These are phyloP conservation scores for Colletotrichum lupini DNA, from an alignment of 2,329 filamentous ascomycete species.

Conservation along the genomic window DNA sequence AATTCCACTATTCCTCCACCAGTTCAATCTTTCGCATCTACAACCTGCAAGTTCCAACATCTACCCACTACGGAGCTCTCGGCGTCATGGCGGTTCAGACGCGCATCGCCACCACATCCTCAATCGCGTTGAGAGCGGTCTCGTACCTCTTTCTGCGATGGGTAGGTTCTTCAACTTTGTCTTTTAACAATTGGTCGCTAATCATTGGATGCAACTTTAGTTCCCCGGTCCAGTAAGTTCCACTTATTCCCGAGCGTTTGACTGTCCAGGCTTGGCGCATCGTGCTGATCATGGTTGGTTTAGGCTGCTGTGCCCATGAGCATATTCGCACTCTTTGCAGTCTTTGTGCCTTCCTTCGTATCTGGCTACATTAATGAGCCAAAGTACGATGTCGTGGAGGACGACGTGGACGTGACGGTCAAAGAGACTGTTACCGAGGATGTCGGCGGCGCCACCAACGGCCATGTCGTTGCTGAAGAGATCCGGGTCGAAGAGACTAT, in stretches of 20 bases:
- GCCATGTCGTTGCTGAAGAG: conserved; percentile 56
- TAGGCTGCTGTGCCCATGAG: conserved; percentile 38
- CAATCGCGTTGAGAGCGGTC: conserved; percentile 60
- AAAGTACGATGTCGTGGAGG: conserved; percentile 68
- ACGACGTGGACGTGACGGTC: conserved; percentile 67
- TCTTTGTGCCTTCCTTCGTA: conserved; percentile 75
- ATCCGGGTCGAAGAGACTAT: conserved; percentile 74
- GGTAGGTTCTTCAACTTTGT: conserved; percentile 50
- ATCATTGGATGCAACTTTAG: conserved; percentile 28
- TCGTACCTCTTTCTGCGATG: conserved; percentile 72
- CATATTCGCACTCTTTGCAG: conserved; percentile 70
- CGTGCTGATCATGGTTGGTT: conserved; percentile 9
- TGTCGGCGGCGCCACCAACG: conserved; percentile 48
- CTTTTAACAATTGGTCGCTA: background rate
- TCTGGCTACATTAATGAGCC: conserved; percentile 67
- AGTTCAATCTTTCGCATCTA: background rate
- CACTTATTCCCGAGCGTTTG: background rate
- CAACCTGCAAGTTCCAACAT: background rate
- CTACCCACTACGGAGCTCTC: conserved; percentile 3
- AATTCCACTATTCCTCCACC: background rate
- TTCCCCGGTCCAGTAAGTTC: conserved; percentile 44
- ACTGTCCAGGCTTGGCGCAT: background rate
- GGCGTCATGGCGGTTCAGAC: conserved; percentile 44
- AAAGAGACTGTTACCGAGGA: conserved; percentile 55
- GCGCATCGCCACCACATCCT: conserved; percentile 53